Conservation (phyloP, 2,329 filamentous ascomycete genomes). For the Sarocladium kiliense region DNA sequence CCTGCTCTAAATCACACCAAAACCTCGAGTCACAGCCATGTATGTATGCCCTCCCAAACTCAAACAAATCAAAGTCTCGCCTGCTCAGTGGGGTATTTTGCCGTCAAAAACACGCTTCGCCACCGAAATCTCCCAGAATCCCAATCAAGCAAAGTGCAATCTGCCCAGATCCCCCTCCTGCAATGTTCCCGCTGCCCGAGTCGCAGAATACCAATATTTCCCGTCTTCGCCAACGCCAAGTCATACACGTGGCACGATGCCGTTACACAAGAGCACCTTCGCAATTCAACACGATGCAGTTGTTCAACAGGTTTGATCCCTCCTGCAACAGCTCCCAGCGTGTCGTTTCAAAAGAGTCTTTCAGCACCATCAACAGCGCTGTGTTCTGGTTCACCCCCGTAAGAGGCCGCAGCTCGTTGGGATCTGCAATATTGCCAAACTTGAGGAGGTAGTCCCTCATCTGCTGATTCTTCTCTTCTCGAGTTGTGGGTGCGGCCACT, state of each 20-base stretch:
- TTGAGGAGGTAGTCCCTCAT: slow-evolving; percentile 75
- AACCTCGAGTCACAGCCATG: neutral
- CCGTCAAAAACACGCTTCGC: slow-evolving; percentile 2
- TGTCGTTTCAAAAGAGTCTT: slow-evolving; percentile 74
- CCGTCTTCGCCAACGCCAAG: too few relatives aligned
- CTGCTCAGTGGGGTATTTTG: slow-evolving; percentile 5
- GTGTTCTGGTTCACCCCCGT: slow-evolving; percentile 77
- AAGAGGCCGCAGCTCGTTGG: slow-evolving; percentile 70
- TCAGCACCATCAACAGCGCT: slow-evolving; percentile 74
- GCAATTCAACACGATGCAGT: slow-evolving; percentile 59
- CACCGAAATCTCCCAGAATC: neutral
- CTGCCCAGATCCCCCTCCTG: too few relatives aligned
- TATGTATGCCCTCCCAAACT: neutral
- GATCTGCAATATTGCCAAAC: slow-evolving; percentile 66
- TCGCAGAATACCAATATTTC: too few relatives aligned
- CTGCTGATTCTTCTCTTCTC: slow-evolving; percentile 63
- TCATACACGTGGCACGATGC: too few relatives aligned
- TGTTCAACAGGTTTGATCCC: slow-evolving; percentile 71
- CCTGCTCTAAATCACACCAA: neutral
- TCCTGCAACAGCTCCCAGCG: slow-evolving; percentile 91
- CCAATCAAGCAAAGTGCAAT: neutral
- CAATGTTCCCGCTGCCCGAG: too few relatives aligned
- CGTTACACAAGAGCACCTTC: slow-evolving; percentile 22
- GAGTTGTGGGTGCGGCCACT: slow-evolving; percentile 46
- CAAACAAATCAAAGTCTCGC: neutral